Conservation (phyloP, 2,329 filamentous ascomycete species). For the Verticillium albo-atrum region DNA sequence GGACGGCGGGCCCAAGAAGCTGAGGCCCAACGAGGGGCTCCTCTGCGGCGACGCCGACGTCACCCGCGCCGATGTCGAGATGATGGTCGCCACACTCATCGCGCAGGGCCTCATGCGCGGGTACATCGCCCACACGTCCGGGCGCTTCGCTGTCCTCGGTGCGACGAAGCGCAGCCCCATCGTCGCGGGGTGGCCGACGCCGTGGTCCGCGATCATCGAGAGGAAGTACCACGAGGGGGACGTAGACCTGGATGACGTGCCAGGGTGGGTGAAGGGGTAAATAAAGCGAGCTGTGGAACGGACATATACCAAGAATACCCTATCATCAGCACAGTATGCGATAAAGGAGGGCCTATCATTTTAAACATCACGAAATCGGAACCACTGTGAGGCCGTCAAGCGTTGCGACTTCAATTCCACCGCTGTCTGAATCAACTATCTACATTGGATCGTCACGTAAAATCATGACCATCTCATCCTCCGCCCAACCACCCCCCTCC, state of each 20-base stretch:
- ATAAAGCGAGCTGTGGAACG: background rate
- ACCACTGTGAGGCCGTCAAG: background rate
- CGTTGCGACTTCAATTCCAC: background rate
- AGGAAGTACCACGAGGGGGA: slow-evolving; percentile 52
- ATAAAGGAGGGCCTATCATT: too few relatives aligned
- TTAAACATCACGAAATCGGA: too few relatives aligned
- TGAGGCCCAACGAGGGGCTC: slow-evolving; percentile 54
- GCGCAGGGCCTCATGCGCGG: slow-evolving; percentile 78
- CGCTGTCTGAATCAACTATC: background rate
- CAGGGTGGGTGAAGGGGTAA: slow-evolving; percentile 65
- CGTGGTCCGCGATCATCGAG: slow-evolving; percentile 64
- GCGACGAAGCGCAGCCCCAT: slow-evolving; percentile 60
- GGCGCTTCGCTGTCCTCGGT: slow-evolving; percentile 78
- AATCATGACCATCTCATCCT: background rate
- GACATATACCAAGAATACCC: background rate
- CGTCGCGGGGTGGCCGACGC: slow-evolving; percentile 69
- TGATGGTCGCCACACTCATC: slow-evolving; percentile 69
- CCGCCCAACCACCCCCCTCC: background rate
- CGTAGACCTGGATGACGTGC: slow-evolving; percentile 60
- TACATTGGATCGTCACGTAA: background rate
- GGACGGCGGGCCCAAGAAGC: slow-evolving; percentile 39
- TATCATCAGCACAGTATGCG: too few relatives aligned
- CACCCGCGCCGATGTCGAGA: slow-evolving; percentile 66
- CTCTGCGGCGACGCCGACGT: slow-evolving; percentile 60
- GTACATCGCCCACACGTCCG: slow-evolving; percentile 73